These are phyloP conservation scores for Coniophora puteana DNA, from an alignment of 1,284 basidiomycete genomes.

Conservation along the genomic window DNA sequence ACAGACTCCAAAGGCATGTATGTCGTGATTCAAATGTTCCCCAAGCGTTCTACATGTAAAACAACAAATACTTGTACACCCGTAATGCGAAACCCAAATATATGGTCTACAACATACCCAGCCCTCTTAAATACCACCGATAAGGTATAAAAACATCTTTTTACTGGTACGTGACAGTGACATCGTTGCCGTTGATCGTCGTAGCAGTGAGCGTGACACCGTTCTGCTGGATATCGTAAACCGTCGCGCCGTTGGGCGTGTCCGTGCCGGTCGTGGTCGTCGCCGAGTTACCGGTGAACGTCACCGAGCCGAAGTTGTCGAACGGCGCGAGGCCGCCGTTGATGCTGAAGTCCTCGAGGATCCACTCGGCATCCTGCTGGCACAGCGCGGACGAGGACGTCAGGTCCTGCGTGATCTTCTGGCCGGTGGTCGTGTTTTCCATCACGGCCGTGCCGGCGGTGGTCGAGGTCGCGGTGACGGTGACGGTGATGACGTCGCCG, in stretches of 20 bases:
- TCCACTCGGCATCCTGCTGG: conserved; percentile 32
- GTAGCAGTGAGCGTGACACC: conserved; percentile 20
- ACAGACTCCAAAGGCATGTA: too few species aligned
- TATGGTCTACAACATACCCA: too few species aligned
- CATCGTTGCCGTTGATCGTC: conserved; percentile 13
- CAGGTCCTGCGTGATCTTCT: too few species aligned
- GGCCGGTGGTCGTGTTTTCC: too few species aligned
- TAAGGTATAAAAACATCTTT: too few species aligned
- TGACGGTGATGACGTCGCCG: conserved; percentile 25
- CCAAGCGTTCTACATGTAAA: too few species aligned
- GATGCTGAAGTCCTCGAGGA: conserved; percentile 34
- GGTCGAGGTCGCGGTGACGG: conserved; percentile 24
- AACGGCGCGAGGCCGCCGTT: conserved; percentile 29
- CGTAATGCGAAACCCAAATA: too few species aligned
- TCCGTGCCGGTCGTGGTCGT: conserved; percentile 17
- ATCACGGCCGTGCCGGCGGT: conserved; percentile 27
- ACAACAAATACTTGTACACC: too few species aligned
- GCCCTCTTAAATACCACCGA: too few species aligned
- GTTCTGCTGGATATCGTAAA: conserved; percentile 31
- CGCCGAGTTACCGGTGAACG: conserved; percentile 21
- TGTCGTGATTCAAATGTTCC: too few species aligned
- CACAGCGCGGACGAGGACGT: too few species aligned
- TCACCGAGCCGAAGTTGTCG: conserved; percentile 34
- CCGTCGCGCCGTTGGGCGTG: conserved; percentile 16
- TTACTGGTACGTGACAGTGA: conserved; percentile 22